Evolutionary conservation across 2,329 filamentous ascomycete genomes (phyloP).

Genomic region (Fusarium anguioides): DNA sequence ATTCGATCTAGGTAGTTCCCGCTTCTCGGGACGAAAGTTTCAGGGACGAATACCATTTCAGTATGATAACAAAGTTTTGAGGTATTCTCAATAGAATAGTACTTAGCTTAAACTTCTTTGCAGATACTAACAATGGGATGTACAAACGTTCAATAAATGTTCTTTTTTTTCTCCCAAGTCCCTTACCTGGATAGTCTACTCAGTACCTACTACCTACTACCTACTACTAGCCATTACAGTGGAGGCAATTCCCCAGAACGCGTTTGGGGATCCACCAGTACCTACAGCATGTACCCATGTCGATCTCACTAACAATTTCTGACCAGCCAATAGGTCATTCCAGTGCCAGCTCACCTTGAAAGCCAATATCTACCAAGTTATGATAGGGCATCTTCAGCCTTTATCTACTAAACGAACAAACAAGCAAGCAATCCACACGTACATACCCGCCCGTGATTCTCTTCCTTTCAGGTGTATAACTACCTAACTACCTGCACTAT

Average conservation of each 20-base stretch:
- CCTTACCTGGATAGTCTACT: too few relatives aligned
- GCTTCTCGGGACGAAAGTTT: constrained; percentile 1
- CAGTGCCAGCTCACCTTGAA: constrained; percentile 27
- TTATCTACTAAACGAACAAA: not conserved
- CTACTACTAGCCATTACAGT: too few relatives aligned
- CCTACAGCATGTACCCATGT: not conserved
- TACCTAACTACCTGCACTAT: constrained; percentile 14
- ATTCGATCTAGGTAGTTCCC: constrained; percentile 1
- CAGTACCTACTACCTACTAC: too few relatives aligned
- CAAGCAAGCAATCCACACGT: constrained; percentile 11
- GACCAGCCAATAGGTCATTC: constrained; percentile 27
- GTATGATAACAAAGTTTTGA: not conserved
- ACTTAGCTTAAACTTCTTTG: not conserved
- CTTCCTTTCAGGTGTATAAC: not conserved
- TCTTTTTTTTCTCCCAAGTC: too few relatives aligned
- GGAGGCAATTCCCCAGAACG: constrained; percentile 17
- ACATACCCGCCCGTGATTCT: not conserved
- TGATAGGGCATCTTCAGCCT: constrained; percentile 17
- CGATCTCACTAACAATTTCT: constrained; percentile 35
- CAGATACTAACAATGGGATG: too few relatives aligned
- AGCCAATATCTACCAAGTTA: constrained; percentile 16
- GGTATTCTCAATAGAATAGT: not conserved
- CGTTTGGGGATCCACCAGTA: constrained; percentile 8
- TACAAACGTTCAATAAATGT: too few relatives aligned
- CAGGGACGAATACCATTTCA: not conserved